Base-by-base conservation (phyloP, 176 grass and related monocot genomes). In the Neostapfia colusana region DNA sequence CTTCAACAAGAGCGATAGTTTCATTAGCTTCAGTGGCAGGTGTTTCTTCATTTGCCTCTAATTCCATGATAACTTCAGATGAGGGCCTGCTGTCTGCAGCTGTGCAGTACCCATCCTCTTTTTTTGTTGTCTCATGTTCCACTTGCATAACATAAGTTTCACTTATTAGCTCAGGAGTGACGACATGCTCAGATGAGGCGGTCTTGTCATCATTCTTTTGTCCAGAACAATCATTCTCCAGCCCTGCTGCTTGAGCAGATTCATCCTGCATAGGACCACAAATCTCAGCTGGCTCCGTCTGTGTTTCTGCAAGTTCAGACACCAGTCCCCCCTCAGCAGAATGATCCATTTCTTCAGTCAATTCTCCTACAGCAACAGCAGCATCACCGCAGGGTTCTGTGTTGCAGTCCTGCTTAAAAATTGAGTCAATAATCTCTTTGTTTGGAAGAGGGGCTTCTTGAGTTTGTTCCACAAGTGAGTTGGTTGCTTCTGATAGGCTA, bases 141-240 rank as follows among this genome's bases (percentile, higher is more conserved):
- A 34, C 70, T 65, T 82, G 70, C 59, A 74, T 26, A 82, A 12
- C 44, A 66, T 14, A 39, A 81, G 70, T 25, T 81, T 69, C 70
- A 69, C 41, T 57, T 63, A 69, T 43, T 69, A 43, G 31, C 34
- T 69, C 44, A 21, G 70, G 35, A 35, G 26, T 31, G 50, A 64
- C 23, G 63, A 41, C n/a, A 40, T 48, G 15, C 21, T 81, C 58
- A 53, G 44, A 53, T 5, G 17, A 39, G 58, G 34, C 4, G 41
- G 58, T 17, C 54, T 14, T 35, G 23, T 16, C 11, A 41, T 15
- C 63, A 31, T 67, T 15, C 57, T 79, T 54, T 28, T 7, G 49
- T 36, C 21, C 38, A 16, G 65, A 69, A 25, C 26, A 6, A 28
- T 31, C 51, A 45, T 15, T 20, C 7, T 59, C 51, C 49, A 79